phyloP scores from a whole-genome alignment of 257 asterid genomes.

The Voacanga thouarsii region DNA sequence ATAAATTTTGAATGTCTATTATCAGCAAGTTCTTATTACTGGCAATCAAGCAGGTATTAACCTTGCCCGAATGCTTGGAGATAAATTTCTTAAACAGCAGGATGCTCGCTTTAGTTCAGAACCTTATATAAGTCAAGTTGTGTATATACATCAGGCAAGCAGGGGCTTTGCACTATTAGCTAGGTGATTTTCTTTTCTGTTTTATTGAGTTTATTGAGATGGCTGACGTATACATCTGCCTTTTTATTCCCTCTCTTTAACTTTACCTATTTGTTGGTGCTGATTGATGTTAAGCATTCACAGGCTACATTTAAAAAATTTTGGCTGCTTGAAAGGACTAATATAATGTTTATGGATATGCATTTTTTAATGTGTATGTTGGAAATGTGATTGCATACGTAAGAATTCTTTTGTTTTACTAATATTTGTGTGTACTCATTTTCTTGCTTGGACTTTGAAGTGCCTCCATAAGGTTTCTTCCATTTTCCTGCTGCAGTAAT shows the following conservation, averaged over 20 bases:
- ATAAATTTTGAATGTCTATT: constrained; percentile 9
- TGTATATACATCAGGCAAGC: constrained; percentile 47
- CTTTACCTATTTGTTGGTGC: neutral
- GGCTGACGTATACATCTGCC: constrained; percentile 2
- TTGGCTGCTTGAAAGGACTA: neutral
- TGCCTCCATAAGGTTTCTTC: neutral
- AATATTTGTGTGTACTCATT: neutral
- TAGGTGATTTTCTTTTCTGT: constrained; percentile 46
- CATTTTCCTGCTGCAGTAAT: neutral
- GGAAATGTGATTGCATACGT: neutral
- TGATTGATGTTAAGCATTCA: too few relatives aligned
- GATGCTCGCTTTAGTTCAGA: constrained; percentile 87
- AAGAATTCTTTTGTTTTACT: neutral
- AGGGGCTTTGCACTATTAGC: constrained; percentile 71
- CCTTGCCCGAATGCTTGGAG: constrained; percentile 98
- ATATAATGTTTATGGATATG: neutral
- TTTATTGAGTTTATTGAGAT: neutral
- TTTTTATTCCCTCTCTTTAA: neutral
- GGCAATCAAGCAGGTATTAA: constrained; percentile 59
- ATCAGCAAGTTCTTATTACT: constrained; percentile 16
- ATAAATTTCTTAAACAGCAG: constrained; percentile 91
- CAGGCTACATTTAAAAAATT: neutral
- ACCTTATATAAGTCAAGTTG: constrained; percentile 77
- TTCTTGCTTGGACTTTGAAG: neutral
- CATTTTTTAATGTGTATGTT: neutral